phyloP scores from a whole-genome alignment of 148 eudicot species.

The Nepenthes gracilis region DNA sequence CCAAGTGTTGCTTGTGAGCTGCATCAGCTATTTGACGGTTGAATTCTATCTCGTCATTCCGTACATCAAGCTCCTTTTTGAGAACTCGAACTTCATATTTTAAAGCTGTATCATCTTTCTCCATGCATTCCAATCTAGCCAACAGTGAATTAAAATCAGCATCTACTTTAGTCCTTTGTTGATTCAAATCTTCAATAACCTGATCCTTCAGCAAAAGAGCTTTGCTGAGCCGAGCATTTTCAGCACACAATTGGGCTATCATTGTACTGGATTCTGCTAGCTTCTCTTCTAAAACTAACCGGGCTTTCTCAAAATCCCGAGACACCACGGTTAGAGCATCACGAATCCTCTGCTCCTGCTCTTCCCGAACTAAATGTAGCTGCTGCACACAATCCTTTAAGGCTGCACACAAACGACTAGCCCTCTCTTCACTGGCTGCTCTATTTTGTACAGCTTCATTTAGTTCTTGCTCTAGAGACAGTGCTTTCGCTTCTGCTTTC shows the following conservation, averaged over 20 bases:
- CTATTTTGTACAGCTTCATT: conserved; percentile 43
- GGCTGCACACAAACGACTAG: conserved; percentile 52
- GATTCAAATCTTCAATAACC: conserved; percentile 41
- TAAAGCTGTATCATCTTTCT: conserved; percentile 67
- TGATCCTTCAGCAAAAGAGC: conserved; percentile 51
- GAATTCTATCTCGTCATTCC: conserved; percentile 81
- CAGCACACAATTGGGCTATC: conserved; percentile 30
- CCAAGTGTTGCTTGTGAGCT: conserved; percentile 63
- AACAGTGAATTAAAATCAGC: conserved; percentile 38
- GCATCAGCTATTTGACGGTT: conserved; percentile 50
- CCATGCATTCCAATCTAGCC: conserved; percentile 32
- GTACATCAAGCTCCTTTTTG: conserved; percentile 77
- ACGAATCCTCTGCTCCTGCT: conserved; percentile 74
- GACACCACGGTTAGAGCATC: conserved; percentile 54
- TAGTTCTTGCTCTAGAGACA: conserved; percentile 49
- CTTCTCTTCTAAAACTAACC: conserved; percentile 32
- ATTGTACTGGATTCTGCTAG: conserved; percentile 30
- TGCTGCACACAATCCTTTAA: conserved; percentile 88
- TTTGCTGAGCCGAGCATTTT: conserved; percentile 44
- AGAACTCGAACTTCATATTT: conserved; percentile 72
- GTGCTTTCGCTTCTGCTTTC: conserved; percentile 67
- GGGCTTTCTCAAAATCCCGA: conserved; percentile 44
- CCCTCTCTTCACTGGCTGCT: conserved; percentile 49
- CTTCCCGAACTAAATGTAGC: conserved; percentile 70
- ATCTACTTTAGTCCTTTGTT: conserved; percentile 27